phyloP scores from a whole-genome alignment of 306 rosid species.

The Macrotyloma uniflorum region DNA sequence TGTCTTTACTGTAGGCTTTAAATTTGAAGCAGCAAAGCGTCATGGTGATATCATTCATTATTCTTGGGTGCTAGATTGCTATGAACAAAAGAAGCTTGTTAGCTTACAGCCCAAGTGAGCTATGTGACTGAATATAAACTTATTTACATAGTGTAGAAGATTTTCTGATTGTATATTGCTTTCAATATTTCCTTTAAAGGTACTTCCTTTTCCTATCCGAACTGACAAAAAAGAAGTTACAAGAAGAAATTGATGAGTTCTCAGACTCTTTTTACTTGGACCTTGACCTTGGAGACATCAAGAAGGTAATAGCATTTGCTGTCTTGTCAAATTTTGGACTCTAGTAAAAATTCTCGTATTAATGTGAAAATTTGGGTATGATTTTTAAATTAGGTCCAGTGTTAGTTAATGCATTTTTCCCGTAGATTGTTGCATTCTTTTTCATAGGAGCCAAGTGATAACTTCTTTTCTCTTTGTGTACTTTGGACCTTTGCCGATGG shows the following conservation, averaged over 20 bases:
- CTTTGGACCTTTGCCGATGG: constrained; percentile 5
- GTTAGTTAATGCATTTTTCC: neutral
- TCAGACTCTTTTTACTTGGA: constrained; percentile 85
- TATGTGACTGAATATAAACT: constrained; percentile 19
- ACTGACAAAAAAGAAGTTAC: constrained; percentile 70
- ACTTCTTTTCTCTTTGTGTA: constrained; percentile 7
- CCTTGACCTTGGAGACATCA: constrained; percentile 71
- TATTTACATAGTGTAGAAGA: constrained; percentile 20
- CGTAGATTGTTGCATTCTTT: neutral
- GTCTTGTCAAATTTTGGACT: neutral
- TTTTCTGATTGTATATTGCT: constrained; percentile 34
- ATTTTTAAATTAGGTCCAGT: neutral
- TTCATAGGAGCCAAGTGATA: neutral
- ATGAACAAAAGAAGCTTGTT: constrained; percentile 66
- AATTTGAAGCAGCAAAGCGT: constrained; percentile 80
- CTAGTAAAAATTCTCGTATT: neutral
- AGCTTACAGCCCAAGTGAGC: constrained; percentile 82
- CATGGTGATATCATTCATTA: constrained; percentile 81
- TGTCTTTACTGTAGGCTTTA: constrained; percentile 76
- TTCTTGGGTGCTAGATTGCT: constrained; percentile 82
- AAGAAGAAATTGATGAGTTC: constrained; percentile 84
- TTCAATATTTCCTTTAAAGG: constrained; percentile 51
- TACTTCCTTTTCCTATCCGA: constrained; percentile 77
- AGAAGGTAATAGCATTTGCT: constrained; percentile 60
- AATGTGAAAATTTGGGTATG: neutral